phyloP scores from a whole-genome alignment of 148 eudicot species.

The Rheum nobile region DNA sequence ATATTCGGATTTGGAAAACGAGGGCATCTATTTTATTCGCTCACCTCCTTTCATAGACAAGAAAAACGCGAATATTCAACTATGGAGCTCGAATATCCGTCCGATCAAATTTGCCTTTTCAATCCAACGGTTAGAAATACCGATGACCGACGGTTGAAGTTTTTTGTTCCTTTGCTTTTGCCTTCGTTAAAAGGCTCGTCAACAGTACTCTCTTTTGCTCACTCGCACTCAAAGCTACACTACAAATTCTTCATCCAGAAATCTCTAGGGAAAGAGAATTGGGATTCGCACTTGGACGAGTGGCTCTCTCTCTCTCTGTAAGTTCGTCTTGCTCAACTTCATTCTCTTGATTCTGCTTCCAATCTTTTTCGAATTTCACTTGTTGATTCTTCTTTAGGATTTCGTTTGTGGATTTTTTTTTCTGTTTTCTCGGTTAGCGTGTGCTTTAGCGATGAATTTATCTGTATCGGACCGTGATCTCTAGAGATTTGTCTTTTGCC shows the following conservation, averaged over 20 bases:
- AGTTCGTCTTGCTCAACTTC: not conserved
- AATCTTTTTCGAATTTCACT: not conserved
- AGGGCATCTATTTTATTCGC: not conserved
- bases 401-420: not conserved
- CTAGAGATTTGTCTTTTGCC: not conserved
- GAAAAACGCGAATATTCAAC: not conserved
- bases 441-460: not conserved
- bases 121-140: not conserved
- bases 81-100: not conserved
- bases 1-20: not conserved
- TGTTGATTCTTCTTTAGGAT: not conserved
- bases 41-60: not conserved
- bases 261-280: not conserved
- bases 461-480: not conserved
- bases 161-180: not conserved
- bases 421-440: not conserved
- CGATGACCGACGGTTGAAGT: slow-evolving; percentile 5
- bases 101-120: not conserved
- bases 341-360: not conserved
- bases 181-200: not conserved
- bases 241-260: not conserved
- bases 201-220: not conserved
- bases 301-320: not conserved
- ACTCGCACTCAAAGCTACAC: not conserved
- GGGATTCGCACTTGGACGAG: not conserved